Base-by-base conservation (phyloP, 2,329 filamentous ascomycete species). In the Ascochyta koolunga region DNA sequence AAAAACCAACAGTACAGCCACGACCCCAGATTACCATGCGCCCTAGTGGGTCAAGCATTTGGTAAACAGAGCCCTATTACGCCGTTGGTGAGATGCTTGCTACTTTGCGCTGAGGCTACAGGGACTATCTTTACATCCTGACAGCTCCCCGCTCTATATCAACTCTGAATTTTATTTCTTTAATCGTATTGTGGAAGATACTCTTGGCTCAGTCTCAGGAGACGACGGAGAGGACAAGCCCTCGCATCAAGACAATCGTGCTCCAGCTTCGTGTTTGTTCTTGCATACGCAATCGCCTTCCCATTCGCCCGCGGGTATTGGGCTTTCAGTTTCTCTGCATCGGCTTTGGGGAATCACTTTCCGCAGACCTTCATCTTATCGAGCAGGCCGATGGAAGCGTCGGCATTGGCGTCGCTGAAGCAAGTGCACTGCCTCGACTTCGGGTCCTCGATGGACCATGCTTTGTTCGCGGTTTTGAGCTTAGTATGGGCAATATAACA, bases 291-390 rank as follows among this genome's bases (percentile, higher is more conserved):
- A 8, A 5, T 8, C 39, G 5, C 2, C 4, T 42, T 42, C 39
- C 39, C 31, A 11, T 42, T 21, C 10, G 31, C 25, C 11, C 39
- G 39, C 25, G 39, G 39, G 15, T 42, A 42, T 10, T 42, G 25
- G 25, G 39, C 7, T 31, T 31, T 31, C 39, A 32, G 13, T 10
- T n/a, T 42, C 16, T 42, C n/a, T 42, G 39, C 39, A 8, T 42
- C 39, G 9, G 39, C 10, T 16, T 15, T 42, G 4, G 39, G 39
- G 15, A 31, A 42, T 24, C 39, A 42, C 16, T 42, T 42, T n/a
- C 39, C 39, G 39, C 39, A 42, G 39, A 42, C 39, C 15, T 42
- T 42, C 39, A 42, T 42, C 25, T 31, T 42, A n/a, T 42, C 25
- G 39, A 42, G 39, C 39, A 42, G 21, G 19, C 25, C 7, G 16